A percentile compares a stretch with the other conserved stretches of the same genome.
These are phyloP conservation scores for Populus alba DNA, from an alignment of 345 rosid genomes.

Conservation along the genomic window DNA sequence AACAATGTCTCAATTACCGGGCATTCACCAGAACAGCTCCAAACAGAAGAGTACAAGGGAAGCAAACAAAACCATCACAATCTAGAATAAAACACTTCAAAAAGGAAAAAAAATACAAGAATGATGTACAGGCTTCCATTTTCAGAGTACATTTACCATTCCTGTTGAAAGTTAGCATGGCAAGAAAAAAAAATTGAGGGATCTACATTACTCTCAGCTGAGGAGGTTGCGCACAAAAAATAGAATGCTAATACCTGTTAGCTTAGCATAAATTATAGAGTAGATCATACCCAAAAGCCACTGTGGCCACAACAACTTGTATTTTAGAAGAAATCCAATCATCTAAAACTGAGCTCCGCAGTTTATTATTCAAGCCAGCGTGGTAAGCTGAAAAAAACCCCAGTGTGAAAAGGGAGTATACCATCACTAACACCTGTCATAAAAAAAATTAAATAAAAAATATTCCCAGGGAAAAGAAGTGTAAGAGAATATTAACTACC, in stretches of 20 bases:
- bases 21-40: constrained; percentile 50
- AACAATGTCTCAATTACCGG: constrained; percentile 37
- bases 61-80: constrained; percentile 34
- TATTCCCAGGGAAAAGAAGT: background rate
- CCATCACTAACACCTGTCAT: background rate
- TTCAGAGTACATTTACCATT: background rate
- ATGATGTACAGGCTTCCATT: background rate
- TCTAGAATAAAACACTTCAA: constrained; percentile 14
- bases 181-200: background rate
- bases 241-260: background rate
- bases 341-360: constrained; percentile 78
- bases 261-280: constrained; percentile 12
- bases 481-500: constrained; percentile 39
- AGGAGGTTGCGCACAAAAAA: background rate
- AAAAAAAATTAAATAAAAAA: background rate
- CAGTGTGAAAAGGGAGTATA: constrained; percentile 4
- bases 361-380: constrained; percentile 80
- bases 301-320: constrained; percentile 97
- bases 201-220: background rate
- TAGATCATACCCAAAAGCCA: constrained; percentile 84
- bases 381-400: constrained; percentile 69
- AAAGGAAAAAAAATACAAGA: background rate
- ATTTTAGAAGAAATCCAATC: constrained; percentile 87
- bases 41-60: constrained; percentile 33
- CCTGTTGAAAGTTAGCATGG: background rate